Evolutionary conservation across 139 green algal genomes (phyloP).

Genomic region (Zygnema circumcarinatum): DNA sequence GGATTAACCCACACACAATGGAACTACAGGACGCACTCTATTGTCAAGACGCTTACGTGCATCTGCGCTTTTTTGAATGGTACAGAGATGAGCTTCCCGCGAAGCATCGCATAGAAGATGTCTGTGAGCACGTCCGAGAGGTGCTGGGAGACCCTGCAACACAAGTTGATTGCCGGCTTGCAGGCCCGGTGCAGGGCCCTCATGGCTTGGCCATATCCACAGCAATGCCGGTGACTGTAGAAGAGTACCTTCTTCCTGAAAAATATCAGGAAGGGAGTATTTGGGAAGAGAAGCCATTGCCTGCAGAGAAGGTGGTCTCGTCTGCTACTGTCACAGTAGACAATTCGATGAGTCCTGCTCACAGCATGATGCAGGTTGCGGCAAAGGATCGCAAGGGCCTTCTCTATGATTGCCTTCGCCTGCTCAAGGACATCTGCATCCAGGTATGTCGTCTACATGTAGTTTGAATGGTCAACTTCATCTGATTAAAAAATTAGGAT

Average conservation of each 20-base stretch:
- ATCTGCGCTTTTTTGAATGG: too few species aligned
- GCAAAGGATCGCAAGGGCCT: slow-evolving; percentile 79
- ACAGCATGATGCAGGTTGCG: slow-evolving; percentile 68
- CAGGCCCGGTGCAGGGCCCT: background rate
- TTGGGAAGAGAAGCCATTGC: background rate
- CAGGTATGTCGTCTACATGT: slow-evolving; percentile 65
- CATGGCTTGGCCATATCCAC: background rate
- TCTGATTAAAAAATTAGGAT: too few species aligned
- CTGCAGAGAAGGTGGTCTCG: slow-evolving; percentile 5
- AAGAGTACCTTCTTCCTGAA: slow-evolving; percentile 2
- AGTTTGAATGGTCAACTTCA: too few species aligned
- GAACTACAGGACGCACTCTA: too few species aligned
- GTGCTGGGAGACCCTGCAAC: slow-evolving; percentile 27
- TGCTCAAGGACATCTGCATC: slow-evolving; percentile 76
- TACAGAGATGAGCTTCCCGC: slow-evolving; percentile 62
- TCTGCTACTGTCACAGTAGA: slow-evolving; percentile 67
- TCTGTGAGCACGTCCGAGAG: slow-evolving; percentile 36
- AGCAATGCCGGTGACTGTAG: background rate
- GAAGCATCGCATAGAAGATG: slow-evolving; percentile 39
- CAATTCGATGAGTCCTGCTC: slow-evolving; percentile 67
- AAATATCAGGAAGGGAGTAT: slow-evolving; percentile 1
- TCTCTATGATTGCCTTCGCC: slow-evolving; percentile 78
- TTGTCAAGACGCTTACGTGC: too few species aligned
- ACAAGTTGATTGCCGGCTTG: background rate
- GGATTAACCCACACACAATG: too few species aligned